These are phyloP conservation scores for Nepenthes mirabilis DNA, from an alignment of 148 eudicot genomes.

Conservation along the genomic window DNA sequence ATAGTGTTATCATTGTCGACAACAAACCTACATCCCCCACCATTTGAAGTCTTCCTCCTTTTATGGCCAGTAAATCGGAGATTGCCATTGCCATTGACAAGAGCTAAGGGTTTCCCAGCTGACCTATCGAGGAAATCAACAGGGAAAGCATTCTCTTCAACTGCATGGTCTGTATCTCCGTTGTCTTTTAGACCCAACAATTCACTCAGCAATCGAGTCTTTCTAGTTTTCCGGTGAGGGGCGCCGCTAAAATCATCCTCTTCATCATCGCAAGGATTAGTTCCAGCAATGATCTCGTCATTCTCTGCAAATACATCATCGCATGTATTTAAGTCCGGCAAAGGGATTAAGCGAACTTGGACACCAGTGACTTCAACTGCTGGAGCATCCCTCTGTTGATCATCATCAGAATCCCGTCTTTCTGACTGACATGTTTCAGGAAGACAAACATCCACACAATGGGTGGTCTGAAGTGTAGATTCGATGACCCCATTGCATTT, in stretches of 20 bases:
- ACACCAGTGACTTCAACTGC: neutral
- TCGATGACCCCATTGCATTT: slow-evolving; percentile 9
- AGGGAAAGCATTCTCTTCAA: neutral
- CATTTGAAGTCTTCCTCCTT: neutral
- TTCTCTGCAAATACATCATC: slow-evolving; percentile 25
- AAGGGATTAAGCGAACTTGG: slow-evolving; percentile 6
- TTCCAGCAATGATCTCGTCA: slow-evolving; percentile 14
- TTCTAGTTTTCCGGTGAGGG: slow-evolving; percentile 28
- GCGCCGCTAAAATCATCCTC: slow-evolving; percentile 20
- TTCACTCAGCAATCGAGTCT: slow-evolving; percentile 37
- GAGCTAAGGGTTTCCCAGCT: neutral
- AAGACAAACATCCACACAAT: too few relatives aligned
- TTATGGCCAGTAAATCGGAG: neutral
- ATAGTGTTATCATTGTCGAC: neutral
- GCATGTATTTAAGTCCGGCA: slow-evolving; percentile 16
- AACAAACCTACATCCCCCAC: neutral
- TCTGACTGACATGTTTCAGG: too few relatives aligned
- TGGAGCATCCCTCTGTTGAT: too few relatives aligned
- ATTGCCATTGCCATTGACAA: neutral
- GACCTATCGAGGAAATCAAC: neutral
- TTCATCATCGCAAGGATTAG: slow-evolving; percentile 17
- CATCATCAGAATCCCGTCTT: too few relatives aligned
- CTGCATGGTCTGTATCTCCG: neutral
- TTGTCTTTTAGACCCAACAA: neutral
- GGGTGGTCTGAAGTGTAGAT: slow-evolving; percentile 1